A percentile compares a stretch with the other conserved stretches of the same genome.
Conservation (phyloP, 345 rosid species). For the Gossypium arboreum region DNA sequence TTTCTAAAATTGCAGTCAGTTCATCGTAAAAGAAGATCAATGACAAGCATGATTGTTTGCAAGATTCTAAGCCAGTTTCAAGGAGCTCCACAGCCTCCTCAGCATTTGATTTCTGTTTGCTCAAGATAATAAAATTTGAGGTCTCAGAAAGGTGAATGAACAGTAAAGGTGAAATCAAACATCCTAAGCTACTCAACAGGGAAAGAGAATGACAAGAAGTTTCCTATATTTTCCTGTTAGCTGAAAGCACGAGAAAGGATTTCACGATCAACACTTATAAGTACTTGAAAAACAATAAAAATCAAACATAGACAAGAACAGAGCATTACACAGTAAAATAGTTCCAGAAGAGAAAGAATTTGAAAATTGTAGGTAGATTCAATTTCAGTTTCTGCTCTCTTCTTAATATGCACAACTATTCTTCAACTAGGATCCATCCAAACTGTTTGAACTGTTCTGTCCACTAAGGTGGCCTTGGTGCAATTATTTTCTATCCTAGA, state of each 20-base stretch:
- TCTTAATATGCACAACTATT: neutral
- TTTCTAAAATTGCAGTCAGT: slow-evolving; percentile 45
- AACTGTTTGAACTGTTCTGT: neutral
- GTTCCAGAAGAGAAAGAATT: neutral
- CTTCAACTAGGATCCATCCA: slow-evolving; percentile 2
- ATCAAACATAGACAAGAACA: neutral
- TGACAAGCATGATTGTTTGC: slow-evolving; percentile 54
- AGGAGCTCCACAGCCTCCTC: slow-evolving; percentile 77
- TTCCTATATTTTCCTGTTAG: neutral
- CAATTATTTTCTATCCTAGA: neutral
- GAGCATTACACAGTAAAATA: neutral
- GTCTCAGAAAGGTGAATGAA: slow-evolving; percentile 15
- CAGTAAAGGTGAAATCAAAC: neutral
- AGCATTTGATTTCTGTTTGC: slow-evolving; percentile 52
- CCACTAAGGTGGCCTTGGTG: neutral
- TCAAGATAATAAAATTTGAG: slow-evolving; percentile 3
- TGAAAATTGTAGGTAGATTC: neutral
- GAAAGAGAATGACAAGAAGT: neutral
- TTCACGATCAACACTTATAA: neutral
- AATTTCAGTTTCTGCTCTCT: neutral
- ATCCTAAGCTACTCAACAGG: neutral
- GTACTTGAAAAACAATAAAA: neutral
- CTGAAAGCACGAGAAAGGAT: neutral
- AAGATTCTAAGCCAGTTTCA: slow-evolving; percentile 61
- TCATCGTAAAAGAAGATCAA: slow-evolving; percentile 72